Evolutionary conservation across 495 filamentous ascomycete genomes (phyloP), one percentile per base, ranked within the genome.

Genomic region (Trypethelium eluteriae): DNA sequence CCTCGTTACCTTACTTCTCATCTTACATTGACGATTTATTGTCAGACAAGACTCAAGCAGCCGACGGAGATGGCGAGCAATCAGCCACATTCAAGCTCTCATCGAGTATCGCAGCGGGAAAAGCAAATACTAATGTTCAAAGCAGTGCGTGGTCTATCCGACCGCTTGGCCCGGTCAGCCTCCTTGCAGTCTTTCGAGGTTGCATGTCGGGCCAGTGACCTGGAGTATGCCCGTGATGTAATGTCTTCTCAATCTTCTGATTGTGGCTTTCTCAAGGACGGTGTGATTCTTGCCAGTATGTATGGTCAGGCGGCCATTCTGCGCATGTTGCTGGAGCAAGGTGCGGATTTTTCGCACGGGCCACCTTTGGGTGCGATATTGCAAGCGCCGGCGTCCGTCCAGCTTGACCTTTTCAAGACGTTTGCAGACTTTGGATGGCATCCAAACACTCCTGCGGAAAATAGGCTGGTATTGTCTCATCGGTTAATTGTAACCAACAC

Each of bases 401-500:
- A 53, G 49, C 49, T 53, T 53, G 49, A 25, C n/a, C 5, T 53
- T 18, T 53, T 53, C 10, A 53, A 25, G n/a, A 53, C 49, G n/a
- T 53, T 53, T 53, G 49, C n/a, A 18, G 49, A 53, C n/a, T 53
- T 53, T 53, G 49, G 49, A 53, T 53, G 49, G 49, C 49, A 53
- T 53, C 49, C 49, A 53, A 53, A 53, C 16, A 53, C n/a, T 25
- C 49, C 49, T 53, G 49, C 49, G 7, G 6, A 7, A 44, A 53
- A 7, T 53, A 53, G 6, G 9, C n/a, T 14, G 3, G 49, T 53
- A 18, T 53, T 53, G 49, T 53, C 49, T 11, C 6, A 25, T 14
- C n/a, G 49, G 18, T 25, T 25, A 4, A 25, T 53, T 53, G 49
- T 53, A 18, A 53, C n/a, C 49, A 53, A 53, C 18, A 25, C 10